phyloP scores from a whole-genome alignment of 2,329 filamentous ascomycete genomes.

The Fusarium hostae region DNA sequence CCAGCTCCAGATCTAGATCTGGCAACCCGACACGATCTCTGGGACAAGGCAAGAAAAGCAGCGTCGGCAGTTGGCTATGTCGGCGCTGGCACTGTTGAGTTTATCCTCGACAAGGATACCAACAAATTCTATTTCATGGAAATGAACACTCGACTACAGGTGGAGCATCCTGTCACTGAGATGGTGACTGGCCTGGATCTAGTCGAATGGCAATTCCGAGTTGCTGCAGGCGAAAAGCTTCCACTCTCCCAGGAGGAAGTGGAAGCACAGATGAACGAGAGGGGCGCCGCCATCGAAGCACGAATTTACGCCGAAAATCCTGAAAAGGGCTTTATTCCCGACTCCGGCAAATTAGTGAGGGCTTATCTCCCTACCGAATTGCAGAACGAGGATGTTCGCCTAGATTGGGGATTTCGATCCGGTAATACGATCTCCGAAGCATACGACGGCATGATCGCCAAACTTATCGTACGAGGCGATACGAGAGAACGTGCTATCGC shows the following conservation, averaged over 20 bases:
- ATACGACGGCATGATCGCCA: slow-evolving; percentile 99
- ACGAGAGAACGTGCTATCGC: slow-evolving; percentile 84
- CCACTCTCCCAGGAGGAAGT: slow-evolving; percentile 71
- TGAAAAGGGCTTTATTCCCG: slow-evolving; percentile 89
- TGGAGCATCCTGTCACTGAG: slow-evolving; percentile 92
- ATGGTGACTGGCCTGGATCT: slow-evolving; percentile 78
- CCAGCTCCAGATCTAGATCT: slow-evolving; percentile 77
- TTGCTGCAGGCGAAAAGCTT: slow-evolving; percentile 66
- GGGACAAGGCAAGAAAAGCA: slow-evolving; percentile 72
- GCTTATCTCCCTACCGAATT: slow-evolving; percentile 75
- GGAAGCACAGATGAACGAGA: slow-evolving; percentile 76
- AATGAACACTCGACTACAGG: slow-evolving; percentile 90
- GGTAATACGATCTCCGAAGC: slow-evolving; percentile 93
- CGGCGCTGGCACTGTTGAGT: slow-evolving; percentile 91
- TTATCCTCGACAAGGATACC: slow-evolving; percentile 85
- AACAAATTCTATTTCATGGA: slow-evolving; percentile 86
- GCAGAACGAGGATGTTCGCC: slow-evolving; percentile 76
- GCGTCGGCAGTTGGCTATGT: slow-evolving; percentile 84
- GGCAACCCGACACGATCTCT: slow-evolving; percentile 68
- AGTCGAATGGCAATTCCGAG: slow-evolving; percentile 95
- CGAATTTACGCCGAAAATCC: slow-evolving; percentile 97
- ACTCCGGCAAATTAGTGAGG: slow-evolving; percentile 88
- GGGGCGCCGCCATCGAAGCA: slow-evolving; percentile 92
- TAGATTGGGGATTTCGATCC: slow-evolving; percentile 92
- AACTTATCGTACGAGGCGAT: slow-evolving; percentile 89